Evolutionary conservation across 176 grass and related monocot species (phyloP).

Genomic region (Panicum miliaceum): DNA sequence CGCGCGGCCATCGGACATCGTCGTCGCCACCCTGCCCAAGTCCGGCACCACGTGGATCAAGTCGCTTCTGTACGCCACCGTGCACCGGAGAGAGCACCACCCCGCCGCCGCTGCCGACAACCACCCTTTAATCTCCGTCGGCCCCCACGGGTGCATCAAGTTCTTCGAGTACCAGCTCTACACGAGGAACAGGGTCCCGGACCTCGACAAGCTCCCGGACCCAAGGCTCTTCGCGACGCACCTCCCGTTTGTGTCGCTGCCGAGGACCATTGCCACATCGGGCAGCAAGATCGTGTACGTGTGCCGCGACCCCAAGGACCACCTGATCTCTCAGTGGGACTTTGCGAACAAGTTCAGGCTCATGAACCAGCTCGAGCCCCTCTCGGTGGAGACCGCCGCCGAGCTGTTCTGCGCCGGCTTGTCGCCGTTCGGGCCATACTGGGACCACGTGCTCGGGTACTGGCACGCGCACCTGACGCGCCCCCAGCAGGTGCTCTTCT

Average conservation of each 20-base stretch:
- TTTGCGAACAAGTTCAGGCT: conserved; percentile 1
- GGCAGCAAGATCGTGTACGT: conserved; percentile 42
- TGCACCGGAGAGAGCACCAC: conserved; percentile 35
- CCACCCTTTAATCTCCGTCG: conserved; percentile 7
- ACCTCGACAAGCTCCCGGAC: conserved; percentile 19
- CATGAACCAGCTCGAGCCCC: background rate
- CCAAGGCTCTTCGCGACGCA: conserved; percentile 48
- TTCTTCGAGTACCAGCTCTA: conserved; percentile 41
- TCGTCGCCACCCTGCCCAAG: conserved; percentile 42
- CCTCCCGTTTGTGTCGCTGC: conserved; percentile 42
- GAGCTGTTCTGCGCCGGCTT: conserved; percentile 14
- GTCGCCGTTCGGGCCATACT: conserved; percentile 21
- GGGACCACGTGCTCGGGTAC: conserved; percentile 42
- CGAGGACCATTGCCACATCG: background rate
- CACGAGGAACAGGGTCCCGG: background rate
- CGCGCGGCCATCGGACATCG: conserved; percentile 35
- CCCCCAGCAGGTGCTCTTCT: conserved; percentile 39
- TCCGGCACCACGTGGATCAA: conserved; percentile 46
- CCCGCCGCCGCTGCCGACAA: background rate
- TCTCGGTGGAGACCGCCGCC: background rate
- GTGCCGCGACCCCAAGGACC: conserved; percentile 43
- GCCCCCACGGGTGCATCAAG: conserved; percentile 42
- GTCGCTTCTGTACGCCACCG: conserved; percentile 35
- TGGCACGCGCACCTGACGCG: background rate
- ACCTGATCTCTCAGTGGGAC: background rate